Evolutionary conservation across 371 early-diverging fungal genomes (phyloP).

Genomic region (Rhizomucor pusillus): DNA sequence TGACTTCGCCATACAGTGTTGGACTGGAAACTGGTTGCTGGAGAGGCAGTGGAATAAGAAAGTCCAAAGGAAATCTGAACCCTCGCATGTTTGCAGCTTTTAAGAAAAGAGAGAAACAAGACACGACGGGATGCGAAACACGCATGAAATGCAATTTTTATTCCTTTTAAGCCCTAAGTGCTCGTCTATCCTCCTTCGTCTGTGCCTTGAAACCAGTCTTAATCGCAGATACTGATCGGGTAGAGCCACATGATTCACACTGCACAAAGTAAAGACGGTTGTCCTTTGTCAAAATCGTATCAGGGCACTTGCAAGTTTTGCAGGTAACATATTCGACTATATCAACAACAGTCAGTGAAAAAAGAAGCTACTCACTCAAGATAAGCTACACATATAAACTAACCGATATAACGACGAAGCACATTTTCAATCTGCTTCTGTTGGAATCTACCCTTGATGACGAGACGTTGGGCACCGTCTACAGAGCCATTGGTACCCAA

Average conservation of each 20-base stretch:
- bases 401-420: conserved; percentile 95
- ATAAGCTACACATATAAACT: conserved; percentile 1
- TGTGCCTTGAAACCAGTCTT: conserved; percentile 98
- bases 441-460: conserved; percentile 99
- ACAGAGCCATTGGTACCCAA: conserved; percentile 98
- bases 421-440: conserved; percentile 99
- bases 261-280: conserved; percentile 97
- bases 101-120: background rate
- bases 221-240: conserved; percentile 96
- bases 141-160: background rate
- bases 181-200: conserved; percentile 65
- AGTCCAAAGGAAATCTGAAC: conserved; percentile 6
- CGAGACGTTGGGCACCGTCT: conserved; percentile 90
- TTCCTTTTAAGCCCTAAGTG: conserved; percentile 38
- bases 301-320: conserved; percentile 98
- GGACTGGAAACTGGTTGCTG: conserved; percentile 9
- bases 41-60: conserved; percentile 5
- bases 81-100: too few species aligned
- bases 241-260: conserved; percentile 98
- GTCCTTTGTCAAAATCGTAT: conserved; percentile 96
- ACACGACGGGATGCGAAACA: background rate
- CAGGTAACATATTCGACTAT: conserved; percentile 98
- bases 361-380: background rate
- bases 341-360: background rate
- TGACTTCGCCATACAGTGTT: conserved; percentile 29